These are phyloP conservation scores for Alternaria sp. DNA, from an alignment of 2,329 filamentous ascomycete species.

Conservation along the genomic window DNA sequence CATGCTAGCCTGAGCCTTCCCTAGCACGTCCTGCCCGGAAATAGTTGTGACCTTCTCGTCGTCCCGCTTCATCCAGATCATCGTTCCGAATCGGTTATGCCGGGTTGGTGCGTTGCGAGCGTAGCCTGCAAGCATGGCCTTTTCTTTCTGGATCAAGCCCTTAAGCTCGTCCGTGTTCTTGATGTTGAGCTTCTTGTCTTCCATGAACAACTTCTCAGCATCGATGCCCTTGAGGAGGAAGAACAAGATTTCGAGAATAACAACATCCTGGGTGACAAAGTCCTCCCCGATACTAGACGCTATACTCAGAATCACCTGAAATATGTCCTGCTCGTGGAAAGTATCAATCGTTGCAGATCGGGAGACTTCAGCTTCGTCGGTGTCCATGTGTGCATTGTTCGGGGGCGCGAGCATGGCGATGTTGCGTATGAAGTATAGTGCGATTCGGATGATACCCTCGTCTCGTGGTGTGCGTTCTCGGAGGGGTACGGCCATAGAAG, in stretches of 20 bases:
- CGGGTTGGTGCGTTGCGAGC: conserved; percentile 80
- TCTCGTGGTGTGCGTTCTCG: conserved; percentile 80
- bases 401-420: conserved; percentile 82
- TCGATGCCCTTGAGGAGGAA: conserved; percentile 91
- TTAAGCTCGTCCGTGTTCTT: conserved; percentile 76
- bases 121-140: conserved; percentile 78
- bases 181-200: conserved; percentile 72
- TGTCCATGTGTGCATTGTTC: conserved; percentile 74
- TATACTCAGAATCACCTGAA: conserved; percentile 82
- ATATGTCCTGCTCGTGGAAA: conserved; percentile 89
- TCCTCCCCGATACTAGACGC: conserved; percentile 94
- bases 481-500: conserved; percentile 80
- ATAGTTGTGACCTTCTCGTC: conserved; percentile 84
- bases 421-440: conserved; percentile 89
- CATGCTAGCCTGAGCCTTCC: conserved; percentile 73
- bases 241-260: conserved; percentile 91
- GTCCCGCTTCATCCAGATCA: conserved; percentile 93
- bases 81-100: conserved; percentile 94
- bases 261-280: conserved; percentile 85
- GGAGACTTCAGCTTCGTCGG: conserved; percentile 89
- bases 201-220: conserved; percentile 82
- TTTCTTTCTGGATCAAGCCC: conserved; percentile 79
- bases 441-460: conserved; percentile 88
- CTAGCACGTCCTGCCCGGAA: conserved; percentile 85
- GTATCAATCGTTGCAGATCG: conserved; percentile 86